Conservation (phyloP, 805 yeast species). For the Saccharomycopsis schoenii region DNA sequence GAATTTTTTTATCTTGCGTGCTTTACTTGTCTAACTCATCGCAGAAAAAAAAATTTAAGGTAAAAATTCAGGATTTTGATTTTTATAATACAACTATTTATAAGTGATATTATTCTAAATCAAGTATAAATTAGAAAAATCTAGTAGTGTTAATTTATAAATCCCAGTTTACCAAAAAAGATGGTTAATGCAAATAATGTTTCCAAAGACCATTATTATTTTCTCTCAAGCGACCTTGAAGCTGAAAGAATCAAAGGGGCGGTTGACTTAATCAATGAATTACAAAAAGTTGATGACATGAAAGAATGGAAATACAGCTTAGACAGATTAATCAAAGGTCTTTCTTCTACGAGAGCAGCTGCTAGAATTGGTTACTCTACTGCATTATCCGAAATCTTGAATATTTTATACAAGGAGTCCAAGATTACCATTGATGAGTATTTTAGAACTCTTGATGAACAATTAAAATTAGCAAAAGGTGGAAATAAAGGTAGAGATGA, state of each 20-base stretch:
- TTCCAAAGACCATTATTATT: slow-evolving; percentile 55
- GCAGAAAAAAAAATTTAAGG: no score
- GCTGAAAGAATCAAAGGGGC: slow-evolving; percentile 69
- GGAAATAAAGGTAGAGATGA: slow-evolving; percentile 69
- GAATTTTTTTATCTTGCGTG: no score
- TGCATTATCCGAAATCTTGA: slow-evolving; percentile 64
- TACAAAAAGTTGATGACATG: slow-evolving; percentile 32
- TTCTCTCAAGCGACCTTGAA: slow-evolving; percentile 66
- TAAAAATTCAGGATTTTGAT: no score
- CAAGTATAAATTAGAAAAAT: no score
- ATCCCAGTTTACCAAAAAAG: background rate
- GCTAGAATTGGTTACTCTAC: slow-evolving; percentile 84
- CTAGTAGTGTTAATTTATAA: no score
- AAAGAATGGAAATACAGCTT: slow-evolving; percentile 78
- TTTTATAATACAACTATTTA: no score
- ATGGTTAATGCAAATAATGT: slow-evolving; percentile 4
- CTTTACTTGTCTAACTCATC: no score
- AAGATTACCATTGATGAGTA: slow-evolving; percentile 31
- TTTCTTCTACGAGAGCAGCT: slow-evolving; percentile 71
- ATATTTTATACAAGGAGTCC: slow-evolving; percentile 26
- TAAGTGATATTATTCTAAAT: no score
- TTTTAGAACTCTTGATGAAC: slow-evolving; percentile 26
- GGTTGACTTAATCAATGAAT: slow-evolving; percentile 49
- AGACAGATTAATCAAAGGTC: slow-evolving; percentile 68
- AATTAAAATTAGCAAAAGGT: slow-evolving; percentile 32